Base-by-base conservation (phyloP, 495 filamentous ascomycete genomes). In the Sphaerosporella brunnea region DNA sequence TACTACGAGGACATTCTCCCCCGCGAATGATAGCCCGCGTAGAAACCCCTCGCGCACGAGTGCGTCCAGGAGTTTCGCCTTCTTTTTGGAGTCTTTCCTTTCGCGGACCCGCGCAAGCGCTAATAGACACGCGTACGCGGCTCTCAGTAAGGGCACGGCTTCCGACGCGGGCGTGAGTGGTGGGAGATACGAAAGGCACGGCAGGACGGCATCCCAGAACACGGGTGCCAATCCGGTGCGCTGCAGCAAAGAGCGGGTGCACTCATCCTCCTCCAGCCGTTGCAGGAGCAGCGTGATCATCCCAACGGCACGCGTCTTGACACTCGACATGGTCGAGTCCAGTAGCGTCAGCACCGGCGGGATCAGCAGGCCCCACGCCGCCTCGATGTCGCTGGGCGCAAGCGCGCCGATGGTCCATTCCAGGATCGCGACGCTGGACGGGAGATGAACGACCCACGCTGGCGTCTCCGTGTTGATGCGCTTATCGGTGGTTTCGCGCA, bases 341-440 rank as follows among this genome's bases (percentile, higher is more conserved):
- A 84, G 68, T 1, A 96, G 67, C 2, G 79, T 74, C 2, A 97
- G 71, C 0, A 94, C 66, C 1, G 83, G 80, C 1, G 90, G 90
- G n/a, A 88, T 70, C 35, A 82, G 72, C n/a, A 92, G 71, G 0
- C 74, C 76, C 76, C 86, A 94, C 10, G 48, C 35, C 1, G 35
- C 21, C 34, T 59, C 56, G 5, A 59, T 30, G 1, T 32, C 35
- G 2, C 47, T 15, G 21, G 35, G 15, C 5, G 45, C 26, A 34
- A 50, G 42, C 1, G 26, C 30, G 16, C 19, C 13, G 15, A 50
- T 10, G 1, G 50, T n/a, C 35, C 43, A 52, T 26, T 48, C 45
- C 19, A 59, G 49, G 36, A 59, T 34, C 0, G 55, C 48, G 3
- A 41, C 18, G 2, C 45, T 45, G n/a, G 38, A 32, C 0, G 56